phyloP scores from a whole-genome alignment of 2,329 filamentous ascomycete genomes.

The Hymenoscyphus scutula region DNA sequence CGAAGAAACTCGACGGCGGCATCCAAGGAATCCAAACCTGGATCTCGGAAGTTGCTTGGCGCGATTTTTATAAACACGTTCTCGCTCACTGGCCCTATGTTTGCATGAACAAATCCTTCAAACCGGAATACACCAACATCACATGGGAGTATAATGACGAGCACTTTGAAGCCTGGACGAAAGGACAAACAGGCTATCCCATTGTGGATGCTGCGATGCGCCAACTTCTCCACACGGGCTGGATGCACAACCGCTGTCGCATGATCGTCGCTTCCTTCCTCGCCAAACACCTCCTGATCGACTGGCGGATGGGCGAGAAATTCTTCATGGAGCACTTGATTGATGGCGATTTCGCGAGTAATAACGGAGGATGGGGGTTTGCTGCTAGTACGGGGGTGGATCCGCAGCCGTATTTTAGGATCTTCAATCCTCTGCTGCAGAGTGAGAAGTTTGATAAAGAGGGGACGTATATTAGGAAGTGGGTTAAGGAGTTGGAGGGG shows the following conservation, averaged over 20 bases:
- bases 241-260: conserved; percentile 82
- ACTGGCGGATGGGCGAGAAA: conserved; percentile 79
- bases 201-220: conserved; percentile 87
- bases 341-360: conserved; percentile 37
- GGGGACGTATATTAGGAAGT: conserved; percentile 77
- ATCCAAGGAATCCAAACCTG: conserved; percentile 65
- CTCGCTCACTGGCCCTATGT: conserved; percentile 82
- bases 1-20: conserved; percentile 64
- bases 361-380: conserved; percentile 38
- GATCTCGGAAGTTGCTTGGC: conserved; percentile 83
- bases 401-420: conserved; percentile 84
- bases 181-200: conserved; percentile 74
- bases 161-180: conserved; percentile 70
- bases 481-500: conserved; percentile 71
- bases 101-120: conserved; percentile 76
- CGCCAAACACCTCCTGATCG: conserved; percentile 74
- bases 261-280: conserved; percentile 84
- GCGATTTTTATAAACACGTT: conserved; percentile 87
- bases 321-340: conserved; percentile 74
- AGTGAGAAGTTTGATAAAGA: conserved; percentile 81
- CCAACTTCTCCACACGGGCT: conserved; percentile 65
- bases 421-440: conserved; percentile 84
- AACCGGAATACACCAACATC: conserved; percentile 80
- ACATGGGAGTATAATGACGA: conserved; percentile 73
- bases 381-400: conserved; percentile 72